Conservation (phyloP, 129 eudicot genomes). For the Dittrichia graveolens region DNA sequence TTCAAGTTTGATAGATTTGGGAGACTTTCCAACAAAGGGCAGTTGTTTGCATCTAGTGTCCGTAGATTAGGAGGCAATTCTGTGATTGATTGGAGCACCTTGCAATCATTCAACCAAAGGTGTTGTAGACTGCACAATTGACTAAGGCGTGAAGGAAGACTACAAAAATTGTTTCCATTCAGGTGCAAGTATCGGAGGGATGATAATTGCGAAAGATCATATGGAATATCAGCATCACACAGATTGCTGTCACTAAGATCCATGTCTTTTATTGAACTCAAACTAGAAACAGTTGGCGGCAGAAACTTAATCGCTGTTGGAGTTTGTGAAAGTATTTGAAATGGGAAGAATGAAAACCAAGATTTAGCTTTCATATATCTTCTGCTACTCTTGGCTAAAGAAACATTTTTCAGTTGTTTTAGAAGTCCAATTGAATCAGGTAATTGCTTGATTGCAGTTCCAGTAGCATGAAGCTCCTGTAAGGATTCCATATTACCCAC, state of each 20-base stretch:
- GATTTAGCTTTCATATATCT: background rate
- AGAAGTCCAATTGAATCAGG: slow-evolving; percentile 4
- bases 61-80: slow-evolving; percentile 33
- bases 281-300: slow-evolving; percentile 29
- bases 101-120: slow-evolving; percentile 26
- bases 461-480: slow-evolving; percentile 6
- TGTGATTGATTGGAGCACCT: slow-evolving; percentile 11
- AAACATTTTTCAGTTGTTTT: slow-evolving; percentile 20
- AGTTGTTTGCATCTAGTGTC: slow-evolving; percentile 13
- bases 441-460: background rate
- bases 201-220: slow-evolving; percentile 15
- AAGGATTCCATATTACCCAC: slow-evolving; percentile 21
- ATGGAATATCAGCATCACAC: slow-evolving; percentile 22
- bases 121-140: slow-evolving; percentile 8
- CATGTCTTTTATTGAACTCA: slow-evolving; percentile 24
- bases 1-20: slow-evolving; percentile 26
- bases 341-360: slow-evolving; percentile 14
- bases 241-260: slow-evolving; percentile 19
- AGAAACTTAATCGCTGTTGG: slow-evolving; percentile 17
- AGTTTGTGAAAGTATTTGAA: slow-evolving; percentile 15
- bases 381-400: slow-evolving; percentile 17
- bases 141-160: slow-evolving; percentile 27
- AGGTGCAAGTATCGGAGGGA: slow-evolving; percentile 6
- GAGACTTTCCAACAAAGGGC: slow-evolving; percentile 24
- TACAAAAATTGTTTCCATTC: slow-evolving; percentile 11